Conservation (phyloP, 441 rosid species). For the Viola pubescens region DNA sequence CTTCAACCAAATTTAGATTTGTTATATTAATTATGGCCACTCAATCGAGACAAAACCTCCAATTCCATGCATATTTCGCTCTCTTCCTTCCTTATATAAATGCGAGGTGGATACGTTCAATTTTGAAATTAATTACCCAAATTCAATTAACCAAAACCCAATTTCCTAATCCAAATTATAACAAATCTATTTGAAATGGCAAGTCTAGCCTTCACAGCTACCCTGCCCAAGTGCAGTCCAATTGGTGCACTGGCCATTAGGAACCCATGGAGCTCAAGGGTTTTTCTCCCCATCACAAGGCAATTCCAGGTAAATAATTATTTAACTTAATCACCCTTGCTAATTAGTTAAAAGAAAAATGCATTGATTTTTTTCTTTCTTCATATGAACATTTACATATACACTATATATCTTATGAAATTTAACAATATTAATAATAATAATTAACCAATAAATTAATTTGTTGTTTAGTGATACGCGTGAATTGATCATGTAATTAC, state of each 20-base stretch:
- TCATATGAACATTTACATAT: no score
- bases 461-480: no score
- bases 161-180: not conserved
- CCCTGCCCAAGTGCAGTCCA: conserved; percentile 18
- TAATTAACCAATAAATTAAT: no score
- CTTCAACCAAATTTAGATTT: conserved; percentile 3
- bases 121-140: not conserved
- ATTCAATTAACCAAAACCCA: not conserved
- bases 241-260: conserved; percentile 10
- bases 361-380: not conserved
- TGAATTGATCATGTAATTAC: not conserved
- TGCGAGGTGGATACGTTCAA: not conserved
- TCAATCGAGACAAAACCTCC: not conserved
- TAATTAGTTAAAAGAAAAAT: not conserved
- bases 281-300: conserved; percentile 19
- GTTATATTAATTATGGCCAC: conserved; percentile 10
- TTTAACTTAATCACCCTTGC: no score
- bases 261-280: conserved; percentile 18
- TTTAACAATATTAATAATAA: no score
- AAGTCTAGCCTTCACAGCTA: conserved; percentile 16
- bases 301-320: conserved; percentile 22
- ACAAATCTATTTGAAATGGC: conserved; percentile 17
- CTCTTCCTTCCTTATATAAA: conserved; percentile 6
- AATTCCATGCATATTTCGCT: not conserved
- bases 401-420: not conserved